Evolutionary conservation across 2,329 filamentous ascomycete species (phyloP), one percentile per base, ranked within the genome.

Genomic region (Cladosporium sp.): DNA sequence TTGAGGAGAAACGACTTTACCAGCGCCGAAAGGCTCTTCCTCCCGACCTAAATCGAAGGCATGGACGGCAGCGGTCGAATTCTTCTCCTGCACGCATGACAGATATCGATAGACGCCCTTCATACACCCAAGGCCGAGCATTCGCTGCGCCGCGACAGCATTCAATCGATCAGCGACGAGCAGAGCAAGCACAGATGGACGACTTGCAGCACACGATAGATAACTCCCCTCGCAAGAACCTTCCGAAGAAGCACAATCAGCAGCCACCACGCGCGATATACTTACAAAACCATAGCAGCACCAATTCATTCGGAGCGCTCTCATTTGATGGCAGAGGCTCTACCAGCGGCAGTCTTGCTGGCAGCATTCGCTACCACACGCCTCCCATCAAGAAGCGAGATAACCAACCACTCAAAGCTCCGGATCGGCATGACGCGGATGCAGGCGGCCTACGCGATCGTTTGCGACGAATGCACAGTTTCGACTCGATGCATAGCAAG

Each of bases 141-240:
- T 79, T 79, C 53, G 69, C 73, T 25, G 74, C 74, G 16, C 75
- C 77, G 5, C 67, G 76, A 29, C 71, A 73, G 59, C 75, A 76
- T 53, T 77, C 74, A 2, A 62, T 77, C 3, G 72, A 78, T 27
- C 69, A 69, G 12, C 68, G 72, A 57, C 67, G 70, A 50, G 60
- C 70, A 19, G 62, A 72, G 45, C 60, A 59, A 33, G 68, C 69
- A 22, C 71, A 73, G 16, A 55, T 75, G 5, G 64, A 69, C 47
- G 63, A 71, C 15, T 54, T 77, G 3, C 65, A 67, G 4, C 58
- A 70, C 33, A 62, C 65, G 1, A 57, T 76, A 4, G 70, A 76
- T 27, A 59, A 64, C 5, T 74, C 71, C 15, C 73, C 73, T 5
- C 66, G 74, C 9, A 75, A 72, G 54, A 66, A 70, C 40, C 29